phyloP scores from a whole-genome alignment of 192 early-diverging fungal genomes.

The Dissophora ornata region DNA sequence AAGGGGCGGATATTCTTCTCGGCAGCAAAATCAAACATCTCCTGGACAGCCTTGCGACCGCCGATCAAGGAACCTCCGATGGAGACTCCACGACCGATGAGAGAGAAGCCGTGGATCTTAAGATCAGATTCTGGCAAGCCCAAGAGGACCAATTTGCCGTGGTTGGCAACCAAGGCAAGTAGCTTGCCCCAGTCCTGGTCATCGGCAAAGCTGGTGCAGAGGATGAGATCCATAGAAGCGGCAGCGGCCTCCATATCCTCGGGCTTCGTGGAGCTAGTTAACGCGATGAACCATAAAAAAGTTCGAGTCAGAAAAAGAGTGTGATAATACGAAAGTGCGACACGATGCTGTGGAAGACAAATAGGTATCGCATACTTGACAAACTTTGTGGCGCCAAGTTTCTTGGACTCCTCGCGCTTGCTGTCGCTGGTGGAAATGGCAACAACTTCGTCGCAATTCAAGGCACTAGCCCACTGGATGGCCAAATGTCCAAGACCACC shows the following conservation, averaged over 20 bases:
- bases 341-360: not conserved
- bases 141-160: conserved; percentile 74
- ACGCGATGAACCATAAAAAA: not conserved
- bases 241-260: conserved; percentile 32
- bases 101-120: conserved; percentile 49
- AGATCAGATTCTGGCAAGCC: conserved; percentile 70
- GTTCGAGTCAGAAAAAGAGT: not conserved
- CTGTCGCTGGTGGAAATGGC: conserved; percentile 60
- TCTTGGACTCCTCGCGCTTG: conserved; percentile 62
- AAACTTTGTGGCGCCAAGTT: conserved; percentile 67
- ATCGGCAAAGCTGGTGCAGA: conserved; percentile 48
- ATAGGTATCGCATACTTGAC: conserved; percentile 24
- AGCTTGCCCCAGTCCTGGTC: conserved; percentile 61
- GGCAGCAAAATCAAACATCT: conserved; percentile 77
- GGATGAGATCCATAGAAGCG: conserved; percentile 44
- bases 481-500: conserved; percentile 78
- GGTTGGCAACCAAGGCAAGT: conserved; percentile 62
- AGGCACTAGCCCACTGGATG: conserved; percentile 69
- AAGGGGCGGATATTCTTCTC: conserved; percentile 71
- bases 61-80: conserved; percentile 80
- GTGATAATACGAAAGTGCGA: too few relatives aligned
- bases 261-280: conserved; percentile 30
- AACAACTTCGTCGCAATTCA: conserved; percentile 58
- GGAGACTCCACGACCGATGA: conserved; percentile 62
- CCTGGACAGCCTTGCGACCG: conserved; percentile 61